Percentiles rank a stretch among this genome's conserved stretches.
phyloP scores from a whole-genome alignment of 2,329 filamentous ascomycete genomes.

The Aspergillus awamori region DNA sequence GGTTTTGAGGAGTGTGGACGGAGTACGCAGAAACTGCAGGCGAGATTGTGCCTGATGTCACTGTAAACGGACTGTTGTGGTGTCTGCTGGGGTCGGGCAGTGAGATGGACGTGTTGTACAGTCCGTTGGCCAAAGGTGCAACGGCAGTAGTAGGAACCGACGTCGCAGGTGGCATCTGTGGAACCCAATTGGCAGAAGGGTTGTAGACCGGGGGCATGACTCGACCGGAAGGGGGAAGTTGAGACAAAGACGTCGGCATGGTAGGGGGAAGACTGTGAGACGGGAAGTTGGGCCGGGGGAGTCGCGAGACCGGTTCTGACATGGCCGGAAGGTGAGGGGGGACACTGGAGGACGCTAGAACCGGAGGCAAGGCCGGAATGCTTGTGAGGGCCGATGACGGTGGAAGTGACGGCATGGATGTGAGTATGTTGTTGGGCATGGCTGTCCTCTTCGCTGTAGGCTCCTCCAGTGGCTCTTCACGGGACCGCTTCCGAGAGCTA shows the following conservation, averaged over 20 bases:
- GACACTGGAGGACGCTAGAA: conserved; percentile 37
- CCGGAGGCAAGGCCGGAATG: conserved; percentile 38
- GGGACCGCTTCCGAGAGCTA: conserved; percentile 60
- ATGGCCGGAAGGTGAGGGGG: conserved; percentile 38
- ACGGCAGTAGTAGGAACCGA: conserved; percentile 34
- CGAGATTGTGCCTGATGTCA: conserved; percentile 62
- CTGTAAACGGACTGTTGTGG: conserved; percentile 53
- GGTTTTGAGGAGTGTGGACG: conserved; percentile 63
- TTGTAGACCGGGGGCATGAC: conserved; percentile 76
- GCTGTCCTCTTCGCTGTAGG: conserved; percentile 58
- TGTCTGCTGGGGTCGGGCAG: conserved; percentile 47
- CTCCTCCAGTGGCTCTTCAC: conserved; percentile 58
- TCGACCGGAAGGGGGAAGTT: conserved; percentile 66
- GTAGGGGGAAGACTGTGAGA: conserved; percentile 49
- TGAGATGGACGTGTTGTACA: conserved; percentile 34
- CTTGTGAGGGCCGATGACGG: conserved; percentile 28
- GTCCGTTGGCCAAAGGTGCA: conserved; percentile 32
- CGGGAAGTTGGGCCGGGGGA: conserved; percentile 73
- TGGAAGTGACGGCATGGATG: conserved; percentile 30
- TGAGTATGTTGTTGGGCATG: conserved; percentile 26
- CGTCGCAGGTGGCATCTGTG: conserved; percentile 43
- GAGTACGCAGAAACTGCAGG: conserved; percentile 70
- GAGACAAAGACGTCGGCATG: conserved; percentile 48
- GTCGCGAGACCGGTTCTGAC: conserved; percentile 51
- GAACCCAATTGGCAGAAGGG: conserved; percentile 55